Evolutionary conservation across 2,329 filamentous ascomycete species (phyloP), one percentile per base, ranked within the genome.

Genomic region (Colletotrichum echinochloae): DNA sequence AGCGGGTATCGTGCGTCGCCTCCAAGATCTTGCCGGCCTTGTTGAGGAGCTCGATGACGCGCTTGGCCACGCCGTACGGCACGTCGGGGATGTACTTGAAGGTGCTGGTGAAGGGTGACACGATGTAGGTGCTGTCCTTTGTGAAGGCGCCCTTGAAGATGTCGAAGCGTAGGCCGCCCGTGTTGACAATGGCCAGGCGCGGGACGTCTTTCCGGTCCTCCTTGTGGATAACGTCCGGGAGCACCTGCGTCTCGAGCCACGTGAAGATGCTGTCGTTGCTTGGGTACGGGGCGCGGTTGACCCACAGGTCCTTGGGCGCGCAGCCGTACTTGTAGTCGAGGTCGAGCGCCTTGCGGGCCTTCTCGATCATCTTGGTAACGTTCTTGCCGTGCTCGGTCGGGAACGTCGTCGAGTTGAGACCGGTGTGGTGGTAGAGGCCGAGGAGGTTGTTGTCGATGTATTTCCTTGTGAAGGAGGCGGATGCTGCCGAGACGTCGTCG

Each of bases 371-470:
- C 26, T 84, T 80, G 54, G 90, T 94, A 16, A 94, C 91, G 65
- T 92, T 91, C 61, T 85, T 87, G 23, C 95, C 95, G 56, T 91
- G 86, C 18, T 90, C 83, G 0, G 95, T 98, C 1, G 89, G 86
- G 77, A 98, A 98, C 0, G 89, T 92, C 0, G 88, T 85, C 20
- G 87, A 84, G 74, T 95, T 90, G 37, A 92, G 88, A 0, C 89
- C 89, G 2, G 92, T 93, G 79, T 98, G 95, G 76, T 96, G 88
- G 75, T 95, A 88, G 70, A 97, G 87, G 1, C 94, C 96, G 72
- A 90, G 92, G 0, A 98, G 85, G 75, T 98, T 98, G 82, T 95
- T 98, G 81, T 98, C 95, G 71, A 98, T 95, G 80, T 98, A 98
- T 70, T 91, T 88, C 55, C 95, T 89, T 63, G 87, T 86, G 78